phyloP scores from a whole-genome alignment of 148 eudicot genomes.

The Salicornia ramosissima region DNA sequence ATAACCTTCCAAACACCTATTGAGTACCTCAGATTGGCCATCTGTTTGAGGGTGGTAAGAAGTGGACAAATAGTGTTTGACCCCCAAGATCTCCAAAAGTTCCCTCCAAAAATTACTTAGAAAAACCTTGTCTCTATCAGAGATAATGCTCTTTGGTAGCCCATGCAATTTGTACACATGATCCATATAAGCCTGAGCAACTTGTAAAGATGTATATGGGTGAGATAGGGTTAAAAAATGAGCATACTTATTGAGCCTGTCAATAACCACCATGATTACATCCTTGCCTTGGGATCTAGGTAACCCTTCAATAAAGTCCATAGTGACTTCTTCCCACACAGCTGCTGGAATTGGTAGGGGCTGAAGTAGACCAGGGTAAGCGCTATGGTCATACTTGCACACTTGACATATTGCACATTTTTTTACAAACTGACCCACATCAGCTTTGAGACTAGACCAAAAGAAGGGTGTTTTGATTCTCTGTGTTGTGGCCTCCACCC shows the following conservation, averaged over 20 bases:
- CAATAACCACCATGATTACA: neutral
- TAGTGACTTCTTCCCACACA: neutral
- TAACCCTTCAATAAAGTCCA: slow-evolving; percentile 4
- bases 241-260: neutral
- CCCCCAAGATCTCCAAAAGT: too few species aligned
- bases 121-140: too few species aligned
- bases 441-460: neutral
- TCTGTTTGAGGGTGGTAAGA: too few species aligned
- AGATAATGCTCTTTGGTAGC: too few species aligned
- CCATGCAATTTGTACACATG: too few species aligned
- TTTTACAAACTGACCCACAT: neutral
- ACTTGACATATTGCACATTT: neutral
- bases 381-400: neutral
- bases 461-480: neutral
- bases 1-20: too few species aligned
- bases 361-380: neutral
- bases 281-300: neutral
- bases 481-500: neutral
- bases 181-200: too few species aligned
- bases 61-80: too few species aligned
- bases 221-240: too few species aligned
- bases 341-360: neutral
- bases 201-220: too few species aligned
- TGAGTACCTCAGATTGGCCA: too few species aligned
- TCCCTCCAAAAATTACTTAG: too few species aligned